Base-by-base conservation (phyloP, 2,329 filamentous ascomycete species). In the Herpotrichia juniperi region DNA sequence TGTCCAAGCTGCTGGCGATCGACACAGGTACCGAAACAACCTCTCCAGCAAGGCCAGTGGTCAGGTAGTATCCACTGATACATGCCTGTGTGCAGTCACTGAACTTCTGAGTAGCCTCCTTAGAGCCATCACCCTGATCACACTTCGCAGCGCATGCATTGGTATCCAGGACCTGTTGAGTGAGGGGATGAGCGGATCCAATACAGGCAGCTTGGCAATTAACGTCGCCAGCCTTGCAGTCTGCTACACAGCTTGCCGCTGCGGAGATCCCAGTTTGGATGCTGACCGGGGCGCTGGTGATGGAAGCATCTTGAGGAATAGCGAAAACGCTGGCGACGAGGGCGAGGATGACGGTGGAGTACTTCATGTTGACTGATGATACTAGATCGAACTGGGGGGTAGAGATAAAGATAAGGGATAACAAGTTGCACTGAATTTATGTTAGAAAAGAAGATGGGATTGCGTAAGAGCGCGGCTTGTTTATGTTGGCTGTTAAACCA, bases 151-250 rank as follows among this genome's bases (percentile, higher is more conserved):
- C 80, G 61, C 82, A 84, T 43, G 75, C 68, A 63, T 74, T 81
- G 65, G 80, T 83, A 51, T 76, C 74, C 61, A 81, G 77, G 61
- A 74, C 79, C 68, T 80, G 75, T 42, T 66, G 63, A n/a, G 76
- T 73, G 66, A 77, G 78, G 56, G 81, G 81, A 66, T 78, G 81
- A 26, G 82, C 81, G 32, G 79, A 77, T 31, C 77, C 73, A 58
- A 79, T 72, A 71, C 82, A 84, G 12, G 69, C 63, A 31, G 82
- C 81, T 57, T 75, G 68, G 73, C 82, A 84, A 69, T 77, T 80
- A 47, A 79, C 70, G 61, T 83, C 80, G 35, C 56, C 71, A 17
- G 64, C 49, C 30, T 58, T 53, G 63, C 81, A 82, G 74, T 52
- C 16, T 40, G 50, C 30, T n/a, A 68, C 57, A 59, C 74, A 76